Evolutionary conservation across 108 stramenopile species (phyloP), one percentile per base, ranked within the genome.

Genomic region (Licmophora abbreviata): DNA sequence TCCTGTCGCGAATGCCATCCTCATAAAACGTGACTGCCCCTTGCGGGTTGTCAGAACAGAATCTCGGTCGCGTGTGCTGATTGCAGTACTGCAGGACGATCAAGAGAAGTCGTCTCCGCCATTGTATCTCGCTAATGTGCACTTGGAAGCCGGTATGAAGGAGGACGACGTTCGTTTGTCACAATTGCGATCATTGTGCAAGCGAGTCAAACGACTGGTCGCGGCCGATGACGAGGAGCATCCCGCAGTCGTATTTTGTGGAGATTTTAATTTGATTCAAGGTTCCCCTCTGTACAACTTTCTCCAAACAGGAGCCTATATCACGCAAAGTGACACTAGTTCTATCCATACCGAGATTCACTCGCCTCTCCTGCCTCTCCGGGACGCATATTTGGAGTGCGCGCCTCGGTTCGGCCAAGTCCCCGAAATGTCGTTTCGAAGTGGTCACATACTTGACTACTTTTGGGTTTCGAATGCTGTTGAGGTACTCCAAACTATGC

Each of bases 221-320:
- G 23, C 54, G 2, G 42, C 59, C 10, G 66, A 67, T 25, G 51
- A 51, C 2, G 20, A 3, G 38, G 20, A 3, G 2, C 20, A 15
- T 18, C 38, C 38, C 3, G 38, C 57, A 15, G 35, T 65, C 33
- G 37, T 74, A 1, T 28, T 74, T 12, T 53, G 48, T 15, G 73
- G 73, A 51, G 73, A 74, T 43, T 67, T 74, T 24, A 74, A 74
- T 48, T 54, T 74, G 51, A 43, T 53, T 28, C 49, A 41, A 37
- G 38, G 33, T 35, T 56, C 66, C 40, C 57, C 61, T 3, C 14
- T 74, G 2, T 50, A 74, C 51, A 23, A 40, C 7, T 49, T 22
- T 10, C 43, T 74, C 5, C 29, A 49, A 17, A 30, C 56, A 54
- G 58, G 58, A 48, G 29, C 12, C 1, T 45, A 59, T 2, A 22